Percentiles rank a stretch among this genome's conserved stretches.
These are phyloP conservation scores for Lactarius sanguifluus DNA, from an alignment of 768 basidiomycete genomes.

Conservation along the genomic window DNA sequence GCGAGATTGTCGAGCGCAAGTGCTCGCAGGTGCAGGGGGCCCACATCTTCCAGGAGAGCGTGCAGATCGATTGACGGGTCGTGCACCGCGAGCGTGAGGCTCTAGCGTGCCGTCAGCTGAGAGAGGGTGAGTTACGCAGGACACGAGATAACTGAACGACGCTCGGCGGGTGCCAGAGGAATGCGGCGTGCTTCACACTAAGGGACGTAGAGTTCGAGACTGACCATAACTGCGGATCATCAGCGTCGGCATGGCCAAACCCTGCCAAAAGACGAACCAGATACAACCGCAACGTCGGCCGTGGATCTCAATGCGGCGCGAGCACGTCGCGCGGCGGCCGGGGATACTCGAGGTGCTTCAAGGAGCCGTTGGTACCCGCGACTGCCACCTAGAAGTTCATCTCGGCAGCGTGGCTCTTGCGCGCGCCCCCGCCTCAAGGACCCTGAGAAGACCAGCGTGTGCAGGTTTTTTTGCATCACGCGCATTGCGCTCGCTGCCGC, in stretches of 20 bases:
- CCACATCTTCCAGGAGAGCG: background rate
- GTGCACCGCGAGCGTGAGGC: constrained; percentile 37
- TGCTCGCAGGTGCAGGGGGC: background rate
- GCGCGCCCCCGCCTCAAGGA: background rate
- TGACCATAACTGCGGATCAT: constrained; percentile 7
- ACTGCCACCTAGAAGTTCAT: constrained; percentile 6
- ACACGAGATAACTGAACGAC: constrained; percentile 10
- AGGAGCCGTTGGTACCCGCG: background rate
- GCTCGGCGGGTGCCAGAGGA: constrained; percentile 9
- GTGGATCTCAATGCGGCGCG: too few relatives aligned
- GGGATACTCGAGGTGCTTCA: background rate
- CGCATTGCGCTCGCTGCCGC: constrained; percentile 9
- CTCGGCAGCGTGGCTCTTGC: background rate
- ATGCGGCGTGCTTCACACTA: constrained; percentile 11
- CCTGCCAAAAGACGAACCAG: background rate
- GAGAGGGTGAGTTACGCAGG: constrained; percentile 2
- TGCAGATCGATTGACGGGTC: constrained; percentile 21
- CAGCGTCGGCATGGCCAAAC: background rate
- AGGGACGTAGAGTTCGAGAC: constrained; percentile 11
- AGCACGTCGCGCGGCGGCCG: background rate
- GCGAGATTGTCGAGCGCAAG: constrained; percentile 8
- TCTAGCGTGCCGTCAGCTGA: background rate
- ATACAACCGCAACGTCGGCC: background rate
- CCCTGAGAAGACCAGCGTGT: constrained; percentile 1
- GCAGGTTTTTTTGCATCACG: constrained; percentile 9